Percentiles rank a stretch among this genome's conserved stretches.
phyloP scores from a whole-genome alignment of 192 early-diverging fungal species.

The Lobosporangium transversale region DNA sequence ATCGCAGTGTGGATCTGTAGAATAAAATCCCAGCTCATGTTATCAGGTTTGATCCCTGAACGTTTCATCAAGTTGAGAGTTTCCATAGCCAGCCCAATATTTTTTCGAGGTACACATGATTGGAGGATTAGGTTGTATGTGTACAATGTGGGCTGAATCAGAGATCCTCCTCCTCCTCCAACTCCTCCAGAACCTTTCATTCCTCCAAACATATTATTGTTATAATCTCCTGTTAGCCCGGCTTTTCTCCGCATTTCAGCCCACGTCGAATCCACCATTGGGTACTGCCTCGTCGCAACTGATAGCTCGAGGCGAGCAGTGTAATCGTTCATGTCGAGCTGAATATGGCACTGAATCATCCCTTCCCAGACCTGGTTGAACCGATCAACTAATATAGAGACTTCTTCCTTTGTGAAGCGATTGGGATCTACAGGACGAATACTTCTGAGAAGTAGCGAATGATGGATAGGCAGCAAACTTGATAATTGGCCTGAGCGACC shows the following conservation, averaged over 20 bases:
- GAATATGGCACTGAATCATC: conserved; percentile 27
- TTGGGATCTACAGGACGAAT: conserved; percentile 17
- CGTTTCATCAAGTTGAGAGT: conserved; percentile 32
- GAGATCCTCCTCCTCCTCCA: background rate
- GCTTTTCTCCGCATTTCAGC: conserved; percentile 21
- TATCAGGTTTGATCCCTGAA: conserved; percentile 44
- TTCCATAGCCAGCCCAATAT: conserved; percentile 35
- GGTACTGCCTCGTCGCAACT: conserved; percentile 20
- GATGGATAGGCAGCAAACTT: conserved; percentile 31
- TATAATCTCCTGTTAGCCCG: background rate
- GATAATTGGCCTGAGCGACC: conserved; percentile 28
- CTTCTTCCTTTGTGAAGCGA: conserved; percentile 13
- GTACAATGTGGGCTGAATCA: conserved; percentile 26
- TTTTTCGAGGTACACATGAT: conserved; percentile 40
- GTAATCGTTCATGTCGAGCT: conserved; percentile 48
- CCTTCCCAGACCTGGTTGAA: conserved; percentile 38
- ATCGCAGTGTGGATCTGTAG: conserved; percentile 37
- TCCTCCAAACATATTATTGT: no score
- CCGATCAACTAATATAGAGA: conserved; percentile 12
- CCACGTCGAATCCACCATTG: conserved; percentile 37
- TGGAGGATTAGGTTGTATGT: conserved; percentile 40
- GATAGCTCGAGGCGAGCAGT: conserved; percentile 35
- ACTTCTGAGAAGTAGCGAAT: conserved; percentile 32
- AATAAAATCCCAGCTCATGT: conserved; percentile 38
- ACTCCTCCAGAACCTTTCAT: background rate